Conservation (phyloP, 257 asterid genomes). For the Salvia splendens region DNA sequence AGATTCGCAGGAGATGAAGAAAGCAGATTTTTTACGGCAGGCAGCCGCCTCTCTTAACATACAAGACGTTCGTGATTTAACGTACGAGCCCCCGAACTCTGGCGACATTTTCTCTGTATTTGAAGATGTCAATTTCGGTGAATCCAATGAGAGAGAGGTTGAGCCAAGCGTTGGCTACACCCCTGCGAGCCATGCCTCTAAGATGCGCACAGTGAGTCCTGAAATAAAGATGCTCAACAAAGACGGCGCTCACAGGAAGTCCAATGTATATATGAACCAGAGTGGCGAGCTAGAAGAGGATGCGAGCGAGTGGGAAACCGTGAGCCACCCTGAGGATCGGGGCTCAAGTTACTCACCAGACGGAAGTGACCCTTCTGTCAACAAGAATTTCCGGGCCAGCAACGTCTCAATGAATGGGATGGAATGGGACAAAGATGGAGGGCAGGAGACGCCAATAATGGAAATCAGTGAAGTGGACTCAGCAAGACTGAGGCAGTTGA, state of each 20-base stretch:
- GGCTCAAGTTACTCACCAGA: constrained; percentile 58
- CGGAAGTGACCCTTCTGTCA: constrained; percentile 46
- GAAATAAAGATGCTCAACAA: constrained; percentile 35
- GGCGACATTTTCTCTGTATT: constrained; percentile 56
- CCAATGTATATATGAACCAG: constrained; percentile 40
- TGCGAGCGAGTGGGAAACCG: constrained; percentile 65
- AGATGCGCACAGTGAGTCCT: constrained; percentile 42
- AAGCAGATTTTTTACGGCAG: constrained; percentile 46
- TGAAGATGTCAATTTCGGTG: constrained; percentile 51
- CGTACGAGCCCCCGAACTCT: constrained; percentile 52
- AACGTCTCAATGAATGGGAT: constrained; percentile 32
- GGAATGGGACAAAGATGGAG: constrained; percentile 40
- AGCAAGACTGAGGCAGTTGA: constrained; percentile 33
- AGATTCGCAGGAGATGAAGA: constrained; percentile 41
- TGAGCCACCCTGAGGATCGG: constrained; percentile 57
- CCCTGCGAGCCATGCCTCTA: constrained; percentile 48
- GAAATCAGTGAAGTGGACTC: constrained; percentile 42
- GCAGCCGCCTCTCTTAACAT: constrained; percentile 49
- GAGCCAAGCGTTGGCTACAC: constrained; percentile 43
- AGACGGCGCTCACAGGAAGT: constrained; percentile 31
- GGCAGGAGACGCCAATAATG: constrained; percentile 35
- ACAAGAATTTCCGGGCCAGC: constrained; percentile 32
- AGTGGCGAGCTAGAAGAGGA: constrained; percentile 58
- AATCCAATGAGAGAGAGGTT: constrained; percentile 42
- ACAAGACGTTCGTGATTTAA: constrained; percentile 51